Evolutionary conservation across 345 rosid species (phyloP).

Genomic region (Camelina neglecta): DNA sequence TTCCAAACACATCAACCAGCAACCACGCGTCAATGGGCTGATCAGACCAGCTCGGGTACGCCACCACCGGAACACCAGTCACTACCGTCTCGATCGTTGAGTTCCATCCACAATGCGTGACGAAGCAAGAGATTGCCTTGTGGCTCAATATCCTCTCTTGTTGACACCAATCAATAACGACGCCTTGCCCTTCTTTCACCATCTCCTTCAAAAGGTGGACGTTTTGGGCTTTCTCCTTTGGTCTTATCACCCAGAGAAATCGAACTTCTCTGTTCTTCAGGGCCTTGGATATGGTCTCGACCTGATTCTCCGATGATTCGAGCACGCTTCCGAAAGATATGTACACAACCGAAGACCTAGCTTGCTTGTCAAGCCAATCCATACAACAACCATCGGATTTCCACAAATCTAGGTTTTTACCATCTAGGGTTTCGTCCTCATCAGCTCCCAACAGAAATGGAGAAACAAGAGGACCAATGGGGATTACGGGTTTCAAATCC

Average conservation of each 20-base stretch:
- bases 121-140: constrained; percentile 51
- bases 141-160: constrained; percentile 61
- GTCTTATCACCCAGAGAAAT: constrained; percentile 66
- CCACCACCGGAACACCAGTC: constrained; percentile 59
- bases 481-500: constrained; percentile 38
- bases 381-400: constrained; percentile 50
- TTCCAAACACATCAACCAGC: constrained; percentile 52
- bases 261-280: constrained; percentile 44
- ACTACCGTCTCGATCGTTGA: constrained; percentile 56
- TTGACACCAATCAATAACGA: constrained; percentile 55
- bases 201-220: constrained; percentile 37
- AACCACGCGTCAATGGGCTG: constrained; percentile 52
- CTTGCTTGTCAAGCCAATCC: constrained; percentile 61
- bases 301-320: constrained; percentile 41
- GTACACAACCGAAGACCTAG: constrained; percentile 57
- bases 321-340: constrained; percentile 65
- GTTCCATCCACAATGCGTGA: constrained; percentile 71
- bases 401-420: constrained; percentile 47
- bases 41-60: constrained; percentile 57
- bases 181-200: constrained; percentile 44
- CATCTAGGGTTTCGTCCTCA: constrained; percentile 14
- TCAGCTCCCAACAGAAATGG: constrained; percentile 44
- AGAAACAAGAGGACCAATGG: constrained; percentile 68
- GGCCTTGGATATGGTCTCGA: constrained; percentile 51
- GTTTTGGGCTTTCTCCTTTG: constrained; percentile 22